Percentiles rank a stretch among this genome's conserved stretches.
phyloP scores from a whole-genome alignment of 495 filamentous ascomycete species.

The Trichoderma erinaceum region DNA sequence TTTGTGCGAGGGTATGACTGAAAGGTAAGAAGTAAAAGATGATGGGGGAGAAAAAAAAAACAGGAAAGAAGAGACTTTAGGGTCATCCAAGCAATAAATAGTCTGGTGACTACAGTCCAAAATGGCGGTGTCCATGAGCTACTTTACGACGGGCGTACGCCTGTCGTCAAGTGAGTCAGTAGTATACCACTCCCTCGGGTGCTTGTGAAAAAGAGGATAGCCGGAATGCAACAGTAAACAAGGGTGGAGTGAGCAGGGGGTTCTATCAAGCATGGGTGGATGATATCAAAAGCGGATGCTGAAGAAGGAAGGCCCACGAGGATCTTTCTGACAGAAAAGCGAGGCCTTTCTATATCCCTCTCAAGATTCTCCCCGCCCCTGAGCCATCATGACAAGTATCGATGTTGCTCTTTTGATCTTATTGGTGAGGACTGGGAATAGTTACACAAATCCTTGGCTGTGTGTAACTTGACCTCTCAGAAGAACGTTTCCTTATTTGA shows the following conservation, averaged over 20 bases:
- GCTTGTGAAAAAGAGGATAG: neutral
- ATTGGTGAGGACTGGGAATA: conserved; percentile 1
- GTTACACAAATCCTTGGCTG: neutral
- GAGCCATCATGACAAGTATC: neutral
- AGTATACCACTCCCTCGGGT: neutral
- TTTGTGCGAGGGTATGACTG: neutral
- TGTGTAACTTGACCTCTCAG: conserved; percentile 11
- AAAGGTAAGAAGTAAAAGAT: neutral
- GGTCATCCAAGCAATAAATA: neutral
- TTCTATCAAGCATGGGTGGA: neutral
- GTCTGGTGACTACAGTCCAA: neutral
- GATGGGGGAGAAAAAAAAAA: neutral
- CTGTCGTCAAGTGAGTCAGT: neutral
- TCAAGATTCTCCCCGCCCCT: neutral
- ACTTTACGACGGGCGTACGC: conserved; percentile 1
- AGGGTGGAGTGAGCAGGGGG: neutral
- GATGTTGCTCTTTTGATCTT: neutral
- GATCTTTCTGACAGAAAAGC: neutral
- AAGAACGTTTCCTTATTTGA: neutral
- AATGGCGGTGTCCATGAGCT: neutral
- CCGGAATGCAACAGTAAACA: neutral
- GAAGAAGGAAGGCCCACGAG: neutral
- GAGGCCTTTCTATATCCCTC: neutral
- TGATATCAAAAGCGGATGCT: neutral
- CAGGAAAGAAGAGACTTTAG: neutral